Evolutionary conservation across 495 filamentous ascomycete species (phyloP), one percentile per base, ranked within the genome.

Genomic region (Bryoglossum gracile): DNA sequence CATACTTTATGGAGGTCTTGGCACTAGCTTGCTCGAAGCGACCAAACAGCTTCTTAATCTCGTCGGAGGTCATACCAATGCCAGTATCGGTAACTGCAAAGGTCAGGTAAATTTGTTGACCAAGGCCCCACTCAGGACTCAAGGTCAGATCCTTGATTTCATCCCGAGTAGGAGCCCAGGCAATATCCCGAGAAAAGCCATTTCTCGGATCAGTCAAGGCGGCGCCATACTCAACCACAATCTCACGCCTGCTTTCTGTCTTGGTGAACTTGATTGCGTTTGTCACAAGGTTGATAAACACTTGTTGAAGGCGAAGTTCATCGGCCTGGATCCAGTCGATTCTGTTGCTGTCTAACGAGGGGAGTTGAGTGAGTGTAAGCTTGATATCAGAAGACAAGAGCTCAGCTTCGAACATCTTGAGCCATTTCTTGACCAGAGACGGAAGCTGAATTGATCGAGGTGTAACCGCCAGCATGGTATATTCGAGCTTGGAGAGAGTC

Each of bases 351-450:
- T 58, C 43, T 30, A 75, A 73, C 0, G 74, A 75, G 13, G 65
- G 54, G 45, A 75, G 71, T 4, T 74, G 54, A 10, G 68, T 43
- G 48, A 80, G 74, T 4, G 71, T 64, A 48, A 81, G 68, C 28
- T 71, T 36, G 35, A 84, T 80, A 18, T 70, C 63, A 8, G 72
- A 68, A 25, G 68, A 76, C 42, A 69, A 65, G 1, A 72, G 13
- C 81, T 89, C 56, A 86, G 87, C 56, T 87, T 89, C 64, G 87
- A 87, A 77, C 6, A 83, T 86, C 25, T 74, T 76, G 38, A 81
- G 43, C 8, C 74, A 68, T 9, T 59, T 58, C 32, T 72, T 62
- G 2, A 79, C 65, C 21, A 79, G 65, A 4, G 54, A 56, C 23
- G 69, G 56, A 4, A 78, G 77, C 56, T 75, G 68, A 2, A 73